phyloP scores from a whole-genome alignment of 345 rosid species.

The Sapria himalayana region DNA sequence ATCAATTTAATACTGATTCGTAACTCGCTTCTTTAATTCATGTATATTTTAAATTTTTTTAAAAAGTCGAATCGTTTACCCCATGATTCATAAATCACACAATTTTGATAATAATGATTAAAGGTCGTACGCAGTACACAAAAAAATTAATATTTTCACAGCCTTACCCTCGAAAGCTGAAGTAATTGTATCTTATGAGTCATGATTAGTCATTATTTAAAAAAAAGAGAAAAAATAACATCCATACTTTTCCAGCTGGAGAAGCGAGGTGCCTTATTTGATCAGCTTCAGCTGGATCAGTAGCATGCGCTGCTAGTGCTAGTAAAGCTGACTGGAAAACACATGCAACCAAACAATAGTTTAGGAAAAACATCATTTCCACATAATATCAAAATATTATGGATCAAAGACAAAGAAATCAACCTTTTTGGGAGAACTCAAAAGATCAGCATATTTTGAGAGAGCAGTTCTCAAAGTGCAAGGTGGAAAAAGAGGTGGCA shows the following conservation, averaged over 20 bases:
- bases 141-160: not conserved
- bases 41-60: too few species aligned
- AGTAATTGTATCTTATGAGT: too few species aligned
- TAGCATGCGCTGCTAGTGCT: slow-evolving; percentile 89
- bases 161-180: too few species aligned
- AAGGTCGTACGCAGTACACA: too few species aligned
- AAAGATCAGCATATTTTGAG: slow-evolving; percentile 62
- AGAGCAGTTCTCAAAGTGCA: slow-evolving; percentile 68
- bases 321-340: slow-evolving; percentile 53
- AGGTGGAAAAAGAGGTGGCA: slow-evolving; percentile 80
- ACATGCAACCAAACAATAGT: slow-evolving; percentile 5
- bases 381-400: not conserved
- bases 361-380: not conserved
- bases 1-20: too few species aligned
- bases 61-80: too few species aligned
- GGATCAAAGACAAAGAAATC: slow-evolving; percentile 7
- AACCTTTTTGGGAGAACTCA: slow-evolving; percentile 89
- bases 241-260: slow-evolving; percentile 73
- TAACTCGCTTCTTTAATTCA: too few species aligned
- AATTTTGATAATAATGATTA: too few species aligned
- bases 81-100: too few species aligned
- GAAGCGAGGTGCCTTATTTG: slow-evolving; percentile 64
- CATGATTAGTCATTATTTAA: too few species aligned
- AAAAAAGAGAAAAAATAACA: too few species aligned
- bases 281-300: slow-evolving; percentile 80